Percentiles rank a stretch among this genome's conserved stretches.
Conservation (phyloP, 257 asterid species). For the Nicotiana noctiflora region DNA sequence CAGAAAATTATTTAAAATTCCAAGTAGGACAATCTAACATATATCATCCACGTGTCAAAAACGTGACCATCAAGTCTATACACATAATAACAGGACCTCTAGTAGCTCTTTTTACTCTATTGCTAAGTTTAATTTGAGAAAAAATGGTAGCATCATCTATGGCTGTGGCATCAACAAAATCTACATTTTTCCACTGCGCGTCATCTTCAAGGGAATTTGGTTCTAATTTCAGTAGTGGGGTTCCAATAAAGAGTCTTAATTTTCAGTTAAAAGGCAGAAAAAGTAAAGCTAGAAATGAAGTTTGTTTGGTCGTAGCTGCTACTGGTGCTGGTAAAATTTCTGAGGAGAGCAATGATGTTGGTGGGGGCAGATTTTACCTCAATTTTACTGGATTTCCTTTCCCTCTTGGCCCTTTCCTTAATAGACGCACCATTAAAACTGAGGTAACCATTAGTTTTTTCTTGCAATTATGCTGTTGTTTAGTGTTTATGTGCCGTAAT, state of each 20-base stretch:
- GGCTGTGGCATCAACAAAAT: constrained; percentile 39
- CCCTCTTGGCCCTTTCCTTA: constrained; percentile 96
- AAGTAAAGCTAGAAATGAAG: constrained; percentile 20
- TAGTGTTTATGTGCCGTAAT: no score
- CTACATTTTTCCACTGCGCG: constrained; percentile 20
- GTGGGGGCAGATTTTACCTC: constrained; percentile 68
- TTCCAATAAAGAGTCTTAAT: constrained; percentile 33
- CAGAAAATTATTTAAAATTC: constrained; percentile 17
- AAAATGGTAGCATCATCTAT: constrained; percentile 47
- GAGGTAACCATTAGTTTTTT: constrained; percentile 41
- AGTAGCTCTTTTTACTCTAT: background rate
- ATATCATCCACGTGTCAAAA: constrained; percentile 41
- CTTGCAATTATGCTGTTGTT: no score
- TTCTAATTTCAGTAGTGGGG: constrained; percentile 35
- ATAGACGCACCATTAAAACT: constrained; percentile 67
- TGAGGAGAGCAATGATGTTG: constrained; percentile 20
- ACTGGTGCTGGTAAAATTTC: constrained; percentile 31
- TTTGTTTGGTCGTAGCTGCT: constrained; percentile 30
- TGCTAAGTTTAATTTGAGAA: background rate
- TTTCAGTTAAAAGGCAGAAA: constrained; percentile 43
- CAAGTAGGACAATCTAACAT: constrained; percentile 15
- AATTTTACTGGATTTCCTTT: constrained; percentile 92
- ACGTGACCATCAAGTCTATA: constrained; percentile 7
- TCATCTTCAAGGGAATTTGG: constrained; percentile 27
- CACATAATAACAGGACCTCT: background rate